A percentile compares a stretch with the other conserved stretches of the same genome.
phyloP scores from a whole-genome alignment of 1,284 basidiomycete species.

The Ceratobasidium sp. region DNA sequence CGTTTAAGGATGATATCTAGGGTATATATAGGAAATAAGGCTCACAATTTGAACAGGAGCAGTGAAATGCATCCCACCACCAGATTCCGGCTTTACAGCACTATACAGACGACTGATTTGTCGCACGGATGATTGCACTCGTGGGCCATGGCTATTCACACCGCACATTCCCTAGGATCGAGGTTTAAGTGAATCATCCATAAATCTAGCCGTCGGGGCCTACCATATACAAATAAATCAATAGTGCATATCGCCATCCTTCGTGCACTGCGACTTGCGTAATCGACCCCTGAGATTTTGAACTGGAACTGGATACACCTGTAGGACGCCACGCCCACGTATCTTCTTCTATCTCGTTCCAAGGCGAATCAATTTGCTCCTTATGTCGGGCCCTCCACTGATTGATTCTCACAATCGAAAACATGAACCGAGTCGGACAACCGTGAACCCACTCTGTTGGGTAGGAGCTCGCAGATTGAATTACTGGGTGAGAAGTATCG shows the following conservation, averaged over 20 bases:
- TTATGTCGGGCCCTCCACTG: slow-evolving; percentile 1
- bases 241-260: no score
- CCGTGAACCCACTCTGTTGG: slow-evolving; percentile 13
- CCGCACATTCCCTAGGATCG: slow-evolving; percentile 20
- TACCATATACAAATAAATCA: slow-evolving; percentile 35
- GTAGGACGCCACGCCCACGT: neutral
- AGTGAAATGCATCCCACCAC: neutral
- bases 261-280: slow-evolving; percentile 6
- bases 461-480: neutral
- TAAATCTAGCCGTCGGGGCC: neutral
- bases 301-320: neutral
- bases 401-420: no score
- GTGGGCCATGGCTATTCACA: neutral
- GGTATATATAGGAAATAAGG: neutral
- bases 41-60: neutral
- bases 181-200: neutral
- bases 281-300: neutral
- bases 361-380: neutral
- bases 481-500: slow-evolving; percentile 8
- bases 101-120: neutral
- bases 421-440: neutral
- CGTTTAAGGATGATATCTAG: neutral
- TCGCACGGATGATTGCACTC: slow-evolving; percentile 7
- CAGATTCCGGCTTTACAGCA: neutral
- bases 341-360: neutral